These are phyloP conservation scores for Myxozyma vanderwaltii DNA, from an alignment of 805 yeast genomes.

Conservation along the genomic window DNA sequence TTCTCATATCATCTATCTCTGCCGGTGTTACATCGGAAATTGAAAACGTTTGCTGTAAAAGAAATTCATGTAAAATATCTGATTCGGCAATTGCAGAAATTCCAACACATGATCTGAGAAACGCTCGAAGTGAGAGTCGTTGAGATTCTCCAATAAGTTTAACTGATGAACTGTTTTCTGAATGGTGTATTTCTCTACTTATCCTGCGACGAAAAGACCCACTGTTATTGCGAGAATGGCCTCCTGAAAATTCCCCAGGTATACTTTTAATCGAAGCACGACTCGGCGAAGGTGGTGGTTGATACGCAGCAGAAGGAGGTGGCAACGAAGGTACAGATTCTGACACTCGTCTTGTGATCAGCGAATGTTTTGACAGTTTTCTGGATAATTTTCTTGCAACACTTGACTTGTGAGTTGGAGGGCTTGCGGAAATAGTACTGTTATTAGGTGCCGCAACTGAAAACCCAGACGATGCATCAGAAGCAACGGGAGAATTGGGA, in stretches of 20 bases:
- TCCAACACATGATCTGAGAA: slow-evolving; percentile 56
- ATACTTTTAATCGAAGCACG: not conserved
- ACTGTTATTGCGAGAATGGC: not conserved
- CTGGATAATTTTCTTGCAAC: slow-evolving; percentile 1
- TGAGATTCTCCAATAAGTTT: slow-evolving; percentile 70
- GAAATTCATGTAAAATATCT: slow-evolving; percentile 55
- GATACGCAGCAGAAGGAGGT: not conserved
- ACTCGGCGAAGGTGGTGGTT: not conserved
- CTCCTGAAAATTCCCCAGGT: not conserved
- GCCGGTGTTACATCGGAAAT: slow-evolving; percentile 42
- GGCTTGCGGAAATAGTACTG: not conserved
- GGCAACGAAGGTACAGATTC: slow-evolving; percentile 22
- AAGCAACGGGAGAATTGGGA: slow-evolving; percentile 19
- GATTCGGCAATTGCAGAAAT: slow-evolving; percentile 60
- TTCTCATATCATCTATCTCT: slow-evolving; percentile 58
- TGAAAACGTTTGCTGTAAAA: slow-evolving; percentile 48
- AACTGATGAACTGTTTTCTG: not conserved
- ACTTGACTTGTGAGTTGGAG: not conserved
- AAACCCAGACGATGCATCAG: slow-evolving; percentile 13
- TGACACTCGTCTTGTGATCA: slow-evolving; percentile 4
- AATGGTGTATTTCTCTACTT: not conserved
- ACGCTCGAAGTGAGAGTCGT: slow-evolving; percentile 76
- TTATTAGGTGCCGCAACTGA: slow-evolving; percentile 5
- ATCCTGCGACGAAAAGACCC: not conserved
- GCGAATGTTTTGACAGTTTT: slow-evolving; percentile 14